These are phyloP conservation scores for Cucumis hystrix DNA, from an alignment of 306 rosid genomes.

Conservation along the genomic window DNA sequence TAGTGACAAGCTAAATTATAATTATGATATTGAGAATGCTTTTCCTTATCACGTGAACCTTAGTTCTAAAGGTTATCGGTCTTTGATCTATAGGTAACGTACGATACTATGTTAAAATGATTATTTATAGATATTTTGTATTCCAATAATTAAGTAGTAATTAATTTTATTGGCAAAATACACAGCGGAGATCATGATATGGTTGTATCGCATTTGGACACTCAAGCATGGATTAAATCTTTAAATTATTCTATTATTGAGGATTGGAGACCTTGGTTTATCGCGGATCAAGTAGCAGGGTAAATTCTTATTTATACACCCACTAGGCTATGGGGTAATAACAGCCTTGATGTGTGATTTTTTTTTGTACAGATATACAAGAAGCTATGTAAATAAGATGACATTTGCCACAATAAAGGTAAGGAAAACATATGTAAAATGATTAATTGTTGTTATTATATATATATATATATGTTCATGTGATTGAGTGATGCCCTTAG, in stretches of 20 bases:
- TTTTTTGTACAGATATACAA: conserved; percentile 4
- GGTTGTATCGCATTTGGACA: conserved; percentile 10
- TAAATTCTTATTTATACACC: neutral
- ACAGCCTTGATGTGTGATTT: neutral
- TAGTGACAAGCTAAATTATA: neutral
- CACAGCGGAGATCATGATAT: conserved; percentile 24
- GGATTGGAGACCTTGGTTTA: conserved; percentile 35
- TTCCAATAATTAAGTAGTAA: too few relatives aligned
- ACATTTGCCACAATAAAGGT: conserved; percentile 7
- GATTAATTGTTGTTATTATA: too few relatives aligned
- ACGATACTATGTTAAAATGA: neutral
- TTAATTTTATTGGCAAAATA: neutral
- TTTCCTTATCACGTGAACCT: neutral
- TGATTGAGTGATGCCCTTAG: neutral
- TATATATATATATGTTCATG: neutral
- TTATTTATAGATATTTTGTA: neutral
- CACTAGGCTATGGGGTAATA: too few relatives aligned
- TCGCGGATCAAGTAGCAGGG: conserved; percentile 18
- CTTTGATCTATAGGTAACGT: neutral
- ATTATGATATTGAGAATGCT: neutral
- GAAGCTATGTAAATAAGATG: neutral
- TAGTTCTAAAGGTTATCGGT: neutral
- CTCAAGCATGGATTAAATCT: conserved; percentile 13
- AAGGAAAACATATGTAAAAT: neutral
- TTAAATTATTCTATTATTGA: conserved; percentile 12